Percentiles rank a stretch among this genome's conserved stretches.
These are phyloP conservation scores for Trametes coccinea DNA, from an alignment of 768 basidiomycete genomes.

Conservation along the genomic window DNA sequence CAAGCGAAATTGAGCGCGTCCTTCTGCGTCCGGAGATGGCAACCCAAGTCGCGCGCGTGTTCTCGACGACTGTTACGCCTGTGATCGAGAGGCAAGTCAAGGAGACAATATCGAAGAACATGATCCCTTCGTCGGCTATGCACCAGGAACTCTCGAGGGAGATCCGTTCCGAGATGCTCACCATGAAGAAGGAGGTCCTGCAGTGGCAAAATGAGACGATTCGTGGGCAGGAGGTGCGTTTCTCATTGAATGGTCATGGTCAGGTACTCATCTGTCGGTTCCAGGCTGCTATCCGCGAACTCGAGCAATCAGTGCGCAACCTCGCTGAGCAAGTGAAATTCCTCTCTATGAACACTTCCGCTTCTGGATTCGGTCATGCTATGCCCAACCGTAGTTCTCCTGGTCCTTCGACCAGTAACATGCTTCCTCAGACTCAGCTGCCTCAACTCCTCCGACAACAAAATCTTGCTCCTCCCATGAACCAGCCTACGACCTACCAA, in stretches of 20 bases:
- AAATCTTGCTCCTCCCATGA: slow-evolving; percentile 39
- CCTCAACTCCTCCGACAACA: slow-evolving; percentile 33
- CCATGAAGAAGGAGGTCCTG: slow-evolving; percentile 76
- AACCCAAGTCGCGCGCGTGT: slow-evolving; percentile 71
- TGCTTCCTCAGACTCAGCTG: slow-evolving; percentile 27
- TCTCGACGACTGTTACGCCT: slow-evolving; percentile 72
- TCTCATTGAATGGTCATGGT: not conserved
- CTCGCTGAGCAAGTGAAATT: slow-evolving; percentile 84
- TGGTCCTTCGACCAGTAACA: slow-evolving; percentile 21
- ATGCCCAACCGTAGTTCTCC: slow-evolving; percentile 27
- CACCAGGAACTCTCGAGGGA: slow-evolving; percentile 81
- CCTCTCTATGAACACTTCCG: slow-evolving; percentile 52
- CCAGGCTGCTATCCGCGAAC: slow-evolving; percentile 74
- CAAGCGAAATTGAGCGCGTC: slow-evolving; percentile 76
- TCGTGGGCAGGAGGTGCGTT: slow-evolving; percentile 73
- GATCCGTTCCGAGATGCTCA: slow-evolving; percentile 71
- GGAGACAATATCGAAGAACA: slow-evolving; percentile 69
- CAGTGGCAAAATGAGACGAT: slow-evolving; percentile 81
- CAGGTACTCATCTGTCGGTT: slow-evolving; percentile 4
- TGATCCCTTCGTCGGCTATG: slow-evolving; percentile 74
- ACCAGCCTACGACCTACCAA: slow-evolving; percentile 35
- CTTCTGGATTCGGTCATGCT: slow-evolving; percentile 20
- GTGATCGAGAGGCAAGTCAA: slow-evolving; percentile 81
- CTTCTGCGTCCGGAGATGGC: slow-evolving; percentile 76
- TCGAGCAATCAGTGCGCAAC: slow-evolving; percentile 74